A percentile compares a stretch with the other conserved stretches of the same genome.
phyloP scores from a whole-genome alignment of 331 rosid genomes.

The Malus hybrid region DNA sequence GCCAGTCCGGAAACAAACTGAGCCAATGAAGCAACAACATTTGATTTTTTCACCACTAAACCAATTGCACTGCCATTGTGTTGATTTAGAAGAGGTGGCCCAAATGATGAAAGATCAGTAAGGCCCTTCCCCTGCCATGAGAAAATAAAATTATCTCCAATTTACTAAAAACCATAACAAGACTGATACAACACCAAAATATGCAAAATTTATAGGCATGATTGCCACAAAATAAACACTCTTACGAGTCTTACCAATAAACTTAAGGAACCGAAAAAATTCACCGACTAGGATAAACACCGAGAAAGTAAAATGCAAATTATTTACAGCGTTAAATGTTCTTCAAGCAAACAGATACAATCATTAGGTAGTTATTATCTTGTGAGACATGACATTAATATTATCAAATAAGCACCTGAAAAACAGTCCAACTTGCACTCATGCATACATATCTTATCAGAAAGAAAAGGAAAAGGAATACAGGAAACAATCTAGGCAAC shows the following conservation, averaged over 20 bases:
- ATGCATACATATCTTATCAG: not conserved
- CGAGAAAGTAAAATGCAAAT: not conserved
- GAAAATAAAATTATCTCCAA: not conserved
- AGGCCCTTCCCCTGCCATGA: slow-evolving; percentile 61
- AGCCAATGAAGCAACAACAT: slow-evolving; percentile 70
- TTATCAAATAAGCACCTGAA: not conserved
- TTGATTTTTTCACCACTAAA: slow-evolving; percentile 62
- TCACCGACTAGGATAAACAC: not conserved
- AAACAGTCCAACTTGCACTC: not conserved
- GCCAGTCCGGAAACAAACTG: slow-evolving; percentile 52
- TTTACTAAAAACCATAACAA: not conserved
- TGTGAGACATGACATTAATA: not conserved
- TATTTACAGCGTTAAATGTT: not conserved
- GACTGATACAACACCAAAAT: not conserved
- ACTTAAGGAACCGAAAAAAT: too few relatives aligned
- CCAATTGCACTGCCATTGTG: slow-evolving; percentile 58
- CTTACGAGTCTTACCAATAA: not conserved
- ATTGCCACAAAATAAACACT: not conserved
- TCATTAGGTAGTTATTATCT: not conserved
- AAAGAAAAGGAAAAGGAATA: not conserved
- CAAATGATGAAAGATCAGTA: slow-evolving; percentile 51
- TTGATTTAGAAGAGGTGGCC: slow-evolving; percentile 32
- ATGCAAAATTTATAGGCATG: not conserved
- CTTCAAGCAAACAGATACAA: not conserved
- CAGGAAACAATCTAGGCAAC: not conserved